Conservation (phyloP, 164 flowering plant genomes). For the Houttuynia cordata region DNA sequence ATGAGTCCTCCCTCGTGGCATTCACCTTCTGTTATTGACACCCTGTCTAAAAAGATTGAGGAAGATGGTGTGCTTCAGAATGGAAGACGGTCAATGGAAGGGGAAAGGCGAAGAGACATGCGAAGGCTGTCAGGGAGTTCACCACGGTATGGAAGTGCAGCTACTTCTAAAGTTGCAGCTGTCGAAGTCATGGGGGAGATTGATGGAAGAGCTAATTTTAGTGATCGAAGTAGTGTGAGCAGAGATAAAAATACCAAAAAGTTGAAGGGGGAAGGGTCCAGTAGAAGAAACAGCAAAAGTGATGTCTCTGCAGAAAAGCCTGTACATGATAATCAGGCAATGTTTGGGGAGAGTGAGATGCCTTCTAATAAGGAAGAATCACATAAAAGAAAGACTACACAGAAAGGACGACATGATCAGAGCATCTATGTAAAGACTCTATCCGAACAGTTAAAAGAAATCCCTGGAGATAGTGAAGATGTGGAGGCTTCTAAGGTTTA, state of each 20-base stretch:
- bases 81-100: constrained; percentile 55
- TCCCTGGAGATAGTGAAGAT: constrained; percentile 47
- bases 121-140: constrained; percentile 36
- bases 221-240: constrained; percentile 32
- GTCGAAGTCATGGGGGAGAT: constrained; percentile 19
- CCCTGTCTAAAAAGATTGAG: constrained; percentile 39
- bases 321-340: constrained; percentile 16
- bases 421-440: constrained; percentile 37
- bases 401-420: constrained; percentile 30
- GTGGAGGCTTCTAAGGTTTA: constrained; percentile 38
- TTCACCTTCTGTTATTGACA: constrained; percentile 51
- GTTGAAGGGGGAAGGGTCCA: constrained; percentile 35
- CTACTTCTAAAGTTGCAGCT: constrained; percentile 43
- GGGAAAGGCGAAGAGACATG: constrained; percentile 30
- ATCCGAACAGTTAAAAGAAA: constrained; percentile 52
- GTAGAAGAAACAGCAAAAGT: constrained; percentile 24
- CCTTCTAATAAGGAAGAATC: constrained; percentile 23
- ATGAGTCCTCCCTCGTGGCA: constrained; percentile 84
- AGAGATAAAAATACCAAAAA: constrained; percentile 29
- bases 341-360: constrained; percentile 14
- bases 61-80: constrained; percentile 25
- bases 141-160: constrained; percentile 24
- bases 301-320: constrained; percentile 29
- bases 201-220: constrained; percentile 15
- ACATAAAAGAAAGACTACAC: constrained; percentile 24